Percentiles rank a stretch among this genome's conserved stretches.
Conservation (phyloP, 495 filamentous ascomycete genomes). For the Rhizodiscina lignyota region DNA sequence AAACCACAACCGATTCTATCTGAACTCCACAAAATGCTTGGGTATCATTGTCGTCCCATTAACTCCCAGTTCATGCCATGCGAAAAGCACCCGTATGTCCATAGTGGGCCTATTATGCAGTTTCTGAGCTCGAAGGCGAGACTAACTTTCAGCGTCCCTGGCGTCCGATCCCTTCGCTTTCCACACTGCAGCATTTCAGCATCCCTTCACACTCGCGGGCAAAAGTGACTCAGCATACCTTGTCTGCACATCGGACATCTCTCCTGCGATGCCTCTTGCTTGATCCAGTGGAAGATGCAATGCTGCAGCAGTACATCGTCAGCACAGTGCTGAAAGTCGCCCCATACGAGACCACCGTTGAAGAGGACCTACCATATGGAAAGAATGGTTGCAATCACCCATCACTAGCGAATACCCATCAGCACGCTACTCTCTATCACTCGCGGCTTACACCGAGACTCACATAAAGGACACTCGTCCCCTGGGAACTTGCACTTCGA, state of each 20-base stretch:
- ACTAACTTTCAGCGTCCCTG: no score
- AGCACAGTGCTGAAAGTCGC: no score
- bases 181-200: conserved; percentile 15
- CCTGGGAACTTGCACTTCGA: conserved; percentile 96
- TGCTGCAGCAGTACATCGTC: conserved; percentile 38
- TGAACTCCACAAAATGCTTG: no score
- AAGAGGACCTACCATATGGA: conserved; percentile 63
- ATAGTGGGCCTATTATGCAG: no score
- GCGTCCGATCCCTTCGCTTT: conserved; percentile 9
- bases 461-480: conserved; percentile 84
- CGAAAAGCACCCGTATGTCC: no score
- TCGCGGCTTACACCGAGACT: conserved; percentile 26
- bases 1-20: no score
- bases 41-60: no score
- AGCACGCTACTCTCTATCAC: no score
- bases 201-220: no score
- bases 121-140: no score
- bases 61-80: no score
- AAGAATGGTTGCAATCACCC: conserved; percentile 91
- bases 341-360: no score
- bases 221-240: conserved; percentile 55
- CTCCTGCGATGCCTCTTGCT: conserved; percentile 82
- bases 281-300: conserved; percentile 90
- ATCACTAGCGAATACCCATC: conserved; percentile 44
- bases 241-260: conserved; percentile 97